Conservation (phyloP, 2,329 filamentous ascomycete genomes). For the Ceratocystiopsis minuta region DNA sequence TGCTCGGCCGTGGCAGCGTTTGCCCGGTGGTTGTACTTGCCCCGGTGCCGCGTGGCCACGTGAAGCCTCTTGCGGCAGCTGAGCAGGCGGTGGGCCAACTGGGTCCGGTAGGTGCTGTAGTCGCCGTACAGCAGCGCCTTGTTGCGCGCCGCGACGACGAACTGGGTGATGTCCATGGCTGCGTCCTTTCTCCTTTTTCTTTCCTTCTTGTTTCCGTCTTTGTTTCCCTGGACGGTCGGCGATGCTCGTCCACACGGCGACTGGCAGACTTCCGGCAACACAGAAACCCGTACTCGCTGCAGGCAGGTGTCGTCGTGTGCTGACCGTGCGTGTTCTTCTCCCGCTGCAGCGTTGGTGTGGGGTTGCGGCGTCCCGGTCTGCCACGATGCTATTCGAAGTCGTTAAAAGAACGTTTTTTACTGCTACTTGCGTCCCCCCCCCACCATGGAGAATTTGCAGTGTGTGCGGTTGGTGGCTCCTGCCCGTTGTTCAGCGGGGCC, state of each 20-base stretch:
- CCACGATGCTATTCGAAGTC: too few species aligned
- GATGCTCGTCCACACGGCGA: too few species aligned
- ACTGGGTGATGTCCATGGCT: conserved; percentile 68
- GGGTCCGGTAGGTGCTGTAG: conserved; percentile 67
- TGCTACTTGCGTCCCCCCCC: too few species aligned
- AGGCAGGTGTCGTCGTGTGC: too few species aligned
- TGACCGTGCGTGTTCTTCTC: too few species aligned
- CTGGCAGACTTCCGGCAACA: too few species aligned
- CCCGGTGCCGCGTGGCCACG: conserved; percentile 65
- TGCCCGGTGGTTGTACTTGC: conserved; percentile 59
- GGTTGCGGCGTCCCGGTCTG: too few species aligned
- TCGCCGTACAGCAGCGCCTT: conserved; percentile 75
- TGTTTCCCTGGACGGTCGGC: not conserved
- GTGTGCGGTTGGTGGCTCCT: not conserved
- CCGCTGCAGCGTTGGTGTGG: too few species aligned
- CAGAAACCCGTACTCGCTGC: too few species aligned
- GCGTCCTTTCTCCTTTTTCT: conserved; percentile 1
- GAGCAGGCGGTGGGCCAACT: conserved; percentile 64
- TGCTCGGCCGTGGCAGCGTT: conserved; percentile 54
- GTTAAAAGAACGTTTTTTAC: too few species aligned
- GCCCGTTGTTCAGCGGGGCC: not conserved
- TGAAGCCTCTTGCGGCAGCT: conserved; percentile 73
- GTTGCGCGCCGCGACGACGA: conserved; percentile 62
- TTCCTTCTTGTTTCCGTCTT: not conserved
- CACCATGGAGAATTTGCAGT: too few species aligned